Evolutionary conservation across 257 asterid genomes (phyloP).

Genomic region (Capsicum chinense): DNA sequence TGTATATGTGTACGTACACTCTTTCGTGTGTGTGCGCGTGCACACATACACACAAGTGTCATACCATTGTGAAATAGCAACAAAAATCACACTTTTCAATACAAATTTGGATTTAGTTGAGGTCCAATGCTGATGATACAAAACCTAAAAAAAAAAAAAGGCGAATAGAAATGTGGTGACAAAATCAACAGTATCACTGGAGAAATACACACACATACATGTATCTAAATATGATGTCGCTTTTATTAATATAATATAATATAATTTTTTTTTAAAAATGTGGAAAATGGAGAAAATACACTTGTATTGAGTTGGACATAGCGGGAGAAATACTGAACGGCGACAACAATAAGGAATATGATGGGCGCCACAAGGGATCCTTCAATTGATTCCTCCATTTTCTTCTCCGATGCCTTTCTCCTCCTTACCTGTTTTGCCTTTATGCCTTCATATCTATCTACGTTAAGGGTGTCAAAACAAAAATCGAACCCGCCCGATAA

Average conservation of each 20-base stretch:
- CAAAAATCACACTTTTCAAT: not conserved
- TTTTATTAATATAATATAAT: no score
- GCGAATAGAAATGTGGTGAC: not conserved
- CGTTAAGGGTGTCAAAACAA: no score
- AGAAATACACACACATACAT: not conserved
- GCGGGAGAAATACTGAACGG: constrained; percentile 60
- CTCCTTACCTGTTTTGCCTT: not conserved
- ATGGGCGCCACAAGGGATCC: constrained; percentile 74
- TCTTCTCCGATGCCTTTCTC: not conserved
- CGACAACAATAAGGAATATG: constrained; percentile 64
- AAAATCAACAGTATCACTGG: not conserved
- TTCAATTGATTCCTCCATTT: constrained; percentile 57
- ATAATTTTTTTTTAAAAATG: no score
- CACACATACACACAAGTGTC: not conserved
- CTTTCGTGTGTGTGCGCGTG: not conserved
- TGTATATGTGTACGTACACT: not conserved
- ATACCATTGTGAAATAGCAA: no score
- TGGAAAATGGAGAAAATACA: constrained; percentile 42
- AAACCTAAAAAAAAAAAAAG: no score
- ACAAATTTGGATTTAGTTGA: no score
- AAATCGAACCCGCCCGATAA: no score
- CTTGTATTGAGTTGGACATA: constrained; percentile 59
- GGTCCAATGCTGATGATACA: no score
- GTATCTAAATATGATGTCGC: not conserved
- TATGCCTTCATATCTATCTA: not conserved